A percentile compares a stretch with the other conserved stretches of the same genome.
phyloP scores from a whole-genome alignment of 2,329 filamentous ascomycete species.

The Phaeosphaeriaceae sp. region DNA sequence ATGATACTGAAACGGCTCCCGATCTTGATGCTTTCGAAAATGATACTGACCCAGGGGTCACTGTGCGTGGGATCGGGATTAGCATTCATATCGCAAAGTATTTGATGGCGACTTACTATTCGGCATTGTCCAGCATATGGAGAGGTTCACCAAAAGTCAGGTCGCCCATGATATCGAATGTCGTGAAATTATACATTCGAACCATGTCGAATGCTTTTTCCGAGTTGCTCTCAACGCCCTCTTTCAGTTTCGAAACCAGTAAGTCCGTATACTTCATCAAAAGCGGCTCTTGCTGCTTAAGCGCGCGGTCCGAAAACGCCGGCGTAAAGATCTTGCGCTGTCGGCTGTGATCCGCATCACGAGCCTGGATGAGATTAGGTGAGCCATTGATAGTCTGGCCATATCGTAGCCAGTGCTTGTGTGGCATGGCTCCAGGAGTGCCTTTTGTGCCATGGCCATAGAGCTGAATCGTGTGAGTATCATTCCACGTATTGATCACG shows the following conservation, averaged over 20 bases:
- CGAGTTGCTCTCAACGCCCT: conserved; percentile 35
- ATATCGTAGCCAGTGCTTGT: conserved; percentile 36
- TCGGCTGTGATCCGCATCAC: conserved; percentile 46
- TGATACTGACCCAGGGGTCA: conserved; percentile 38
- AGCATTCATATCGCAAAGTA: neutral
- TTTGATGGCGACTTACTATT: conserved; percentile 6
- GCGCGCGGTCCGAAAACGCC: conserved; percentile 52
- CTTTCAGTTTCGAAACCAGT: conserved; percentile 48
- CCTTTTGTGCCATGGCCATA: conserved; percentile 35
- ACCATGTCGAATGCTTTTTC: conserved; percentile 45
- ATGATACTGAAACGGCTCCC: conserved; percentile 9
- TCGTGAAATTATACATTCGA: conserved; percentile 38
- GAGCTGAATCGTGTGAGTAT: conserved; percentile 14
- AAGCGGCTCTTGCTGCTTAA: conserved; percentile 51
- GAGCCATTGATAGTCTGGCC: conserved; percentile 33
- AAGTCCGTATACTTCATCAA: conserved; percentile 51
- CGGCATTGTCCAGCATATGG: conserved; percentile 34
- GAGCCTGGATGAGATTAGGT: conserved; percentile 35
- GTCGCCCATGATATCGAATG: conserved; percentile 44
- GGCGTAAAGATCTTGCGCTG: conserved; percentile 50
- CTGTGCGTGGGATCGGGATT: neutral
- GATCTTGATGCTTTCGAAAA: conserved; percentile 34
- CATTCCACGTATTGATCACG: no score
- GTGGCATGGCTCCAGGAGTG: conserved; percentile 18
- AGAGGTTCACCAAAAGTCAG: conserved; percentile 42